Conservation (phyloP, 2,329 filamentous ascomycete species). For the Chrysoporthe austroafricana region DNA sequence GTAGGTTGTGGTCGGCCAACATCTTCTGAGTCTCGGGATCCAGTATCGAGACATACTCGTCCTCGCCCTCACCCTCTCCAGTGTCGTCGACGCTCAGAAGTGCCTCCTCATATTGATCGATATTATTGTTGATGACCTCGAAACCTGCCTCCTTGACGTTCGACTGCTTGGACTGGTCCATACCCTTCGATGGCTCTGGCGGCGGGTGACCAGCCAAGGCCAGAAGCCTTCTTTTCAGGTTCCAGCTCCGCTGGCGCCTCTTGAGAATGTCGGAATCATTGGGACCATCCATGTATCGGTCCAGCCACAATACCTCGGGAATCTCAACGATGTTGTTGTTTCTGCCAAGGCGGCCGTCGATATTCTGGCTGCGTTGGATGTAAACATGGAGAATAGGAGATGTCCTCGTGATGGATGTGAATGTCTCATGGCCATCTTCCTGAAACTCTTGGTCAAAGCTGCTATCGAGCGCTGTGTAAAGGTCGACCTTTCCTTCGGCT, state of each 20-base stretch:
- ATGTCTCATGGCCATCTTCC: conserved; percentile 66
- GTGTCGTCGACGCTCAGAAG: conserved; percentile 18
- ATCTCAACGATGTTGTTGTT: conserved; percentile 78
- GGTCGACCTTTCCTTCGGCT: conserved; percentile 55
- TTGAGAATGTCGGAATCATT: conserved; percentile 64
- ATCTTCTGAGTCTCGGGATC: conserved; percentile 30
- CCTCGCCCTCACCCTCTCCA: conserved; percentile 21
- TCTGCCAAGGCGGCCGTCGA: conserved; percentile 60
- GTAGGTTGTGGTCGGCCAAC: conserved; percentile 42
- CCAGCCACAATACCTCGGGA: conserved; percentile 81
- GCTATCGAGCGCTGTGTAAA: conserved; percentile 84
- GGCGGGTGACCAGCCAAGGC: conserved; percentile 46
- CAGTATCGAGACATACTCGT: conserved; percentile 31
- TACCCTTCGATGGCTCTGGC: conserved; percentile 4
- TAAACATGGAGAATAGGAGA: conserved; percentile 89
- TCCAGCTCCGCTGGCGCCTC: conserved; percentile 73
- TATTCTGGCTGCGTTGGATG: conserved; percentile 80
- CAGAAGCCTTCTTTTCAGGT: conserved; percentile 67
- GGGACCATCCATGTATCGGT: conserved; percentile 79
- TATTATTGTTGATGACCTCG: conserved; percentile 20
- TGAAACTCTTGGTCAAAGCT: conserved; percentile 82
- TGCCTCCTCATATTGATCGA: conserved; percentile 19
- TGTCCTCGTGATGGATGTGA: conserved; percentile 73
- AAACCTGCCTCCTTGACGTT: conserved; percentile 21
- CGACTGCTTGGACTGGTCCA: conserved; percentile 6